Base-by-base conservation (phyloP, 2,329 filamentous ascomycete genomes). In the Alternaria brassicicola region DNA sequence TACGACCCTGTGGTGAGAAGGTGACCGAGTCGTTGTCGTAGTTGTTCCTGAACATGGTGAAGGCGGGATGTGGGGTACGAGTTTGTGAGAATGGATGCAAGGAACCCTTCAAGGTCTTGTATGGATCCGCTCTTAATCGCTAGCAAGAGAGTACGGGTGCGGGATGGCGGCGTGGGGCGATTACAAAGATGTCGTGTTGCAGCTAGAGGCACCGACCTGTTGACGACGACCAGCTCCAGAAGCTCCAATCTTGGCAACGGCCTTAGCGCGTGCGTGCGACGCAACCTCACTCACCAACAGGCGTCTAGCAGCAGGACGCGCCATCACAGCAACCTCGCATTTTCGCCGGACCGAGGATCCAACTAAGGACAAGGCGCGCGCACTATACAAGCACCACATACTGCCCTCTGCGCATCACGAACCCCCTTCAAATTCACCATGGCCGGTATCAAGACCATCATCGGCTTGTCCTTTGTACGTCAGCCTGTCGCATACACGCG, bases 21-120 rank as follows among this genome's bases (percentile, higher is more conserved):
- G 95, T 99, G 82, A 98, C 93, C 65, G 94, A 96, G 82, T 99
- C 95, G 88, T 99, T 99, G 84, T 99, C 95, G 86, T 99, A 99
- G 83, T 98, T 98, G 86, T 99, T 99, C 82, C 95, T 88, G 84
- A 99, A 99, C 95, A 99, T 98, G 76, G 76, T 88, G 85, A 67
- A 59, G 59, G 66, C 59, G 63, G 55, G 47, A 30, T 61, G 68
- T 68, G 63, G 58, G 52, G 46, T 47, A 42, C 23, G 35, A 19
- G 21, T 45, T 28, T 54, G 48, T 33, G 19, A 55, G 31, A 23
- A 9, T 43, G 33, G 21, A 64, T 60, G 26, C 13, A 6, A 17
- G 9, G 13, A 3, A 6, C 4, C 33, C 6, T 23, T 15, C 8
- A 21, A 26, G 4, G 1, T 17, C 6, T 31, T 46, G 3, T 17